Conservation (phyloP, 306 rosid species). For the Ziziphus jujuba region DNA sequence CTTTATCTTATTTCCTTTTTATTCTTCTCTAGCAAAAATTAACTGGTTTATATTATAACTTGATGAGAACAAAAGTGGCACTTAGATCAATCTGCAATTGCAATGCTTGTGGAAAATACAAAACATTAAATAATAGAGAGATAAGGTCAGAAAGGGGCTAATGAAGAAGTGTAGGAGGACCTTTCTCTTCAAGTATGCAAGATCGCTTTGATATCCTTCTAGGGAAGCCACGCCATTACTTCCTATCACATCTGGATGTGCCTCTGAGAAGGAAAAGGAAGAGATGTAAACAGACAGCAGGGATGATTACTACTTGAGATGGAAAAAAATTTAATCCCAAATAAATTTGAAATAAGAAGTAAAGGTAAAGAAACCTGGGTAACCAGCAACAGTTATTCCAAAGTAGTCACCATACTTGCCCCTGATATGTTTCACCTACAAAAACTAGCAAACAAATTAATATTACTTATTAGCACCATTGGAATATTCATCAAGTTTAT, state of each 20-base stretch:
- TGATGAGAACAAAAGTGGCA: not conserved
- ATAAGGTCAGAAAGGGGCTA: not conserved
- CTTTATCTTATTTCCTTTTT: not conserved
- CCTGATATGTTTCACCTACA: constrained; percentile 81
- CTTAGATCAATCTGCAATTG: not conserved
- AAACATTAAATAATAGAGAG: not conserved
- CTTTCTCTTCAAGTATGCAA: constrained; percentile 85
- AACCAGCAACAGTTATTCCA: constrained; percentile 94
- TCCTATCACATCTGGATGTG: constrained; percentile 86
- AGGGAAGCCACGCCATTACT: constrained; percentile 67
- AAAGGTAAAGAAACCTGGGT: constrained; percentile 65
- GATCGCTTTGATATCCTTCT: constrained; percentile 78
- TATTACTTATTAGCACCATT: no score
- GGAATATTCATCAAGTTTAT: not conserved
- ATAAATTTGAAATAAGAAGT: constrained; percentile 4
- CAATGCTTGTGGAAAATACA: not conserved
- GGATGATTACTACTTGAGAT: not conserved
- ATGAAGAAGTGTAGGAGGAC: constrained; percentile 28
- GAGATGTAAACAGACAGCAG: constrained; percentile 14
- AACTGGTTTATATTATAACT: not conserved
- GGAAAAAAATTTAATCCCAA: not conserved
- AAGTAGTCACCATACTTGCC: constrained; percentile 81
- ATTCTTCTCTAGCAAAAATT: not conserved
- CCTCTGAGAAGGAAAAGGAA: constrained; percentile 49
- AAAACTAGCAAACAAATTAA: not conserved